Evolutionary conservation across 495 filamentous ascomycete genomes (phyloP), one percentile per base, ranked within the genome.

Genomic region (Neurospora terricola): DNA sequence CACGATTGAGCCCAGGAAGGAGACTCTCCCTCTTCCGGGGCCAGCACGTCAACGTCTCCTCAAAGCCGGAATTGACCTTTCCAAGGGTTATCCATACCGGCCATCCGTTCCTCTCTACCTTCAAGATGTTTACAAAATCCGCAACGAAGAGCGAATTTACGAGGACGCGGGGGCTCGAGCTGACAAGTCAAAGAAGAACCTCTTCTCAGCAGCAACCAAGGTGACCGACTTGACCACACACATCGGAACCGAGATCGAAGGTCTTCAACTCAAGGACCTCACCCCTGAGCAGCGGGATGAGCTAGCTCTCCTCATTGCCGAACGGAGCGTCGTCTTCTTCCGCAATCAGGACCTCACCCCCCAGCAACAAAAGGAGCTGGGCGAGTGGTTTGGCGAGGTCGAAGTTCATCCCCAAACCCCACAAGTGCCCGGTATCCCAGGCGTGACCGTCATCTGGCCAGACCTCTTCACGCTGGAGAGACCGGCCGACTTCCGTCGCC

Each of bases 281-380:
- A 91, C 87, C 0, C 82, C 88, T 66, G 85, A 89, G 79, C 90
- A 92, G 72, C 89, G 85, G 71, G 90, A 92, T 77, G 91, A 93
- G 76, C 81, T 93, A n/a, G 91, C 87, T 0, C 81, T 93, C 37
- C 79, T 93, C 71, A 90, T 93, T 73, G 90, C 91, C 4, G 90
- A 92, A 78, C 82, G 91, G 38, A 91, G 90, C 72, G 91, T 94
- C 12, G 91, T 93, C 39, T 93, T 94, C 80, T 91, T 93, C 82
- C 84, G 91, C 6, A 85, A 92, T 73, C 91, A 94, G 76, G 90
- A 92, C 71, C 82, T 94, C 59, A 84, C 85, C 8, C 90, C 91
- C 1, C 89, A 92, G 75, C 85, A 93, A 76, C 91, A 93, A 75
- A 90, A 89, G 70, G 84, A 83, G 18, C 80, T 93, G 12, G 90